Evolutionary conservation across 345 rosid genomes (phyloP).

Genomic region (Pseudoturritis turrita): DNA sequence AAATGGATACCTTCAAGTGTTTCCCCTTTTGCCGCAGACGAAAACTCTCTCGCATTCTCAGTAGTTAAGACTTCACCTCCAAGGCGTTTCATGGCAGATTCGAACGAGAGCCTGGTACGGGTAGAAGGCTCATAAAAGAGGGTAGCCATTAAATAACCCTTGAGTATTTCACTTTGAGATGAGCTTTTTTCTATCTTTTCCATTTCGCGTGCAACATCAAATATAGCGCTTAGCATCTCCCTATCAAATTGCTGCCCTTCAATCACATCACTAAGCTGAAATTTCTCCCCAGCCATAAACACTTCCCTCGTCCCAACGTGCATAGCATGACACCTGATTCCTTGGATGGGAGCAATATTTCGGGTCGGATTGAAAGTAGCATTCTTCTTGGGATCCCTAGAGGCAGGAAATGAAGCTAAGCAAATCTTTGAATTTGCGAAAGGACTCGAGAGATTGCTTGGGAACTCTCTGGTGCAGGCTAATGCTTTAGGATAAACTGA

Average conservation of each 20-base stretch:
- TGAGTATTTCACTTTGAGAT: constrained; percentile 68
- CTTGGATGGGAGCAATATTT: constrained; percentile 12
- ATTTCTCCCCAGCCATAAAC: constrained; percentile 43
- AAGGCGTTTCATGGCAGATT: constrained; percentile 92
- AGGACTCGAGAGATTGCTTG: constrained; percentile 16
- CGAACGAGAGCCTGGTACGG: constrained; percentile 93
- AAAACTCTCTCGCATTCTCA: constrained; percentile 91
- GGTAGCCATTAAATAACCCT: constrained; percentile 89
- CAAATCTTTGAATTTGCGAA: constrained; percentile 4
- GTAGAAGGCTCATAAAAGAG: constrained; percentile 98
- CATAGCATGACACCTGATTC: constrained; percentile 38
- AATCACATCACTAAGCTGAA: constrained; percentile 76
- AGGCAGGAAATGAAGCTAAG: constrained; percentile 18
- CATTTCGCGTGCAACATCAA: constrained; percentile 83
- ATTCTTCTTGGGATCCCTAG: constrained; percentile 22
- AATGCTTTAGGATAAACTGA: constrained; percentile 17
- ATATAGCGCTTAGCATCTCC: constrained; percentile 65
- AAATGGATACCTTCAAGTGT: constrained; percentile 74
- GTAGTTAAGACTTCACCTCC: constrained; percentile 97
- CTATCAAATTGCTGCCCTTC: constrained; percentile 95
- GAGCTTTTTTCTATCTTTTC: constrained; percentile 76
- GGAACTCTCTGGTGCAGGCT: constrained; percentile 18
- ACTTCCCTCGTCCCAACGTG: constrained; percentile 27
- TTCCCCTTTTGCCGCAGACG: constrained; percentile 97
- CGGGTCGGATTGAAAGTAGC: constrained; percentile 16